Percentiles rank a stretch among this genome's conserved stretches.
phyloP scores from a whole-genome alignment of 2,329 filamentous ascomycete genomes.

The Westerdykella sp. region DNA sequence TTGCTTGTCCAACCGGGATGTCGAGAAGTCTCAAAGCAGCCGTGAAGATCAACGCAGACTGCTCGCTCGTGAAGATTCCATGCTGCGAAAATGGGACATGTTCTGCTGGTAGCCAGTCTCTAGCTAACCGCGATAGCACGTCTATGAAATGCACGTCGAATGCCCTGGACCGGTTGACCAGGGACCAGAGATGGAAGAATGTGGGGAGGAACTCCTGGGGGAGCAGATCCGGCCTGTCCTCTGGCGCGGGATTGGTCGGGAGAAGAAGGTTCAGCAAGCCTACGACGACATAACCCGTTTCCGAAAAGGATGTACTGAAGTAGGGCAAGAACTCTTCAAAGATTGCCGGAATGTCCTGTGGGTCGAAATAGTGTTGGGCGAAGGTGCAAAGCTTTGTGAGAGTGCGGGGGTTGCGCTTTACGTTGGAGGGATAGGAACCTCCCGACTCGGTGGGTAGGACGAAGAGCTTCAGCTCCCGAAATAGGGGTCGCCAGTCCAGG shows the following conservation, averaged over 20 bases:
- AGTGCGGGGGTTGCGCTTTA: slow-evolving; percentile 63
- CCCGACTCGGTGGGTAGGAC: slow-evolving; percentile 73
- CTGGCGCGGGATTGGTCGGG: slow-evolving; percentile 72
- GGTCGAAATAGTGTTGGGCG: slow-evolving; percentile 87
- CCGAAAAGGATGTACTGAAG: slow-evolving; percentile 89
- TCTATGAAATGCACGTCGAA: slow-evolving; percentile 87
- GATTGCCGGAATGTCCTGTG: slow-evolving; percentile 72
- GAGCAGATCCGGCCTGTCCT: slow-evolving; percentile 66
- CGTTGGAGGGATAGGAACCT: slow-evolving; percentile 54
- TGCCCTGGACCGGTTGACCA: slow-evolving; percentile 81
- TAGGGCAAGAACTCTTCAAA: slow-evolving; percentile 49
- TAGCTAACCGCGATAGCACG: slow-evolving; percentile 76
- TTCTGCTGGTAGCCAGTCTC: slow-evolving; percentile 70
- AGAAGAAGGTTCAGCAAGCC: slow-evolving; percentile 81
- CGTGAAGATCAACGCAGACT: slow-evolving; percentile 89
- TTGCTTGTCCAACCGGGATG: slow-evolving; percentile 93
- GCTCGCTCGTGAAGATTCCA: slow-evolving; percentile 87
- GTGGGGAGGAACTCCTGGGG: slow-evolving; percentile 87
- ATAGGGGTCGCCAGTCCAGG: slow-evolving; percentile 89
- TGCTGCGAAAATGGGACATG: slow-evolving; percentile 77
- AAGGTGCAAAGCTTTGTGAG: slow-evolving; percentile 87
- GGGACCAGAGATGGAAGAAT: slow-evolving; percentile 93
- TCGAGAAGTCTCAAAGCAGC: slow-evolving; percentile 82
- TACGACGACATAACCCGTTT: slow-evolving; percentile 88
- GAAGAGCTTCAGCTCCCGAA: slow-evolving; percentile 85